phyloP scores from a whole-genome alignment of 371 early-diverging fungal species.

The Zychaea mexicana region DNA sequence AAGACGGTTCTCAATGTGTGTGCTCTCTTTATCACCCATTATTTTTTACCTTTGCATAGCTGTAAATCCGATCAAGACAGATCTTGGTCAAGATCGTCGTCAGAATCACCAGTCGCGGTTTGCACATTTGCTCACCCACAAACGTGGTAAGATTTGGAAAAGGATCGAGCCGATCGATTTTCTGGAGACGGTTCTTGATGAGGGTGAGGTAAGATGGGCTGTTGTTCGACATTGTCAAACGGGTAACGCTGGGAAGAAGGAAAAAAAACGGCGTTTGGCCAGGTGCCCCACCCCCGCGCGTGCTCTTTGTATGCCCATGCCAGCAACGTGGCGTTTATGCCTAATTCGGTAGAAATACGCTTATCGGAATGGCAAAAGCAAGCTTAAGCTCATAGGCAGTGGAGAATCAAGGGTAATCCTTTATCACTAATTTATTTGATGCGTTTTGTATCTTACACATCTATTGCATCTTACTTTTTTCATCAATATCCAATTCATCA shows the following conservation, averaged over 20 bases:
- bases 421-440: too few relatives aligned
- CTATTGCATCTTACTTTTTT: too few relatives aligned
- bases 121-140: conserved; percentile 27
- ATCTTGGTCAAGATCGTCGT: conserved; percentile 42
- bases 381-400: too few relatives aligned
- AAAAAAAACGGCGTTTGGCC: background rate
- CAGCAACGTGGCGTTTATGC: too few relatives aligned
- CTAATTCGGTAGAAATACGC: too few relatives aligned
- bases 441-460: too few relatives aligned
- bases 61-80: conserved; percentile 45
- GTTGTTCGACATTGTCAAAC: background rate
- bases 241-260: background rate
- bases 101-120: conserved; percentile 44
- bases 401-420: too few relatives aligned
- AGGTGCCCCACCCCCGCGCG: too few relatives aligned
- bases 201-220: background rate
- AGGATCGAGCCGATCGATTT: conserved; percentile 41
- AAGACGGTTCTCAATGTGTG: background rate
- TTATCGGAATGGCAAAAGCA: too few relatives aligned
- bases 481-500: too few relatives aligned
- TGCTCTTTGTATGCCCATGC: too few relatives aligned
- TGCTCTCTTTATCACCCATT: background rate
- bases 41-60: conserved; percentile 37
- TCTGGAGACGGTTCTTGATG: conserved; percentile 16
- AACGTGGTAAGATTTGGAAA: conserved; percentile 33